Evolutionary conservation across 2,329 filamentous ascomycete species (phyloP), one percentile per base, ranked within the genome.

Genomic region (Fusarium nygamai): DNA sequence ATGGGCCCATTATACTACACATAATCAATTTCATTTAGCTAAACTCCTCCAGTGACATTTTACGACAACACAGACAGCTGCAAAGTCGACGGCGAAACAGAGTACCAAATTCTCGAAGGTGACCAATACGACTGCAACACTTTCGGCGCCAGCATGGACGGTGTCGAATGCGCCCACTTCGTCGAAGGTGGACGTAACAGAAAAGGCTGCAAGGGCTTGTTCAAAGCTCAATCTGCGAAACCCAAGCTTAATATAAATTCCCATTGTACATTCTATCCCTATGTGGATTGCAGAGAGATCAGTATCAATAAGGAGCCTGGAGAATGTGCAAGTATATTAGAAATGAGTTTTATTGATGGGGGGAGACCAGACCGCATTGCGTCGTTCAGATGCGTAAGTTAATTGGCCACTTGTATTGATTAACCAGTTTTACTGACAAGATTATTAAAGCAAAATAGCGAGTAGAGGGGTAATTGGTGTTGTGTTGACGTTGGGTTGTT

Each of bases 361-460:
- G n/a, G n/a, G n/a, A n/a, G n/a, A n/a, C n/a, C n/a, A n/a, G n/a
- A n/a, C 17, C 6, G 20, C 8, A 22, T 31, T 47, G 12, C 1
- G 6, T 31, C 46, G 7, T 31, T 48, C 13, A 16, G 46, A 31
- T 48, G 27, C 13, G 19, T 31, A 22, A 48, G 19, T 48, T n/a
- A 0, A 48, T 31, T 11, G 6, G 7, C 5, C 12, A 22, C 3
- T 43, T 1, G 1, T 16, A n/a, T 17, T 33, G 9, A n/a, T 4
- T 12, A n/a, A n/a, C n/a, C n/a, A n/a, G 13, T 7, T 8, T 17
- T 33, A 17, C 6, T 17, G 8, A 48, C 4, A 11, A 8, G 8
- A 12, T n/a, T 1, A 50, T 11, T 31, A 5, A n/a, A 48, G 29
- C 9, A 50, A 33, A 33, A 50, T 14, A 31, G 47, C 6, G 5